Evolutionary conservation across 228 moss, liverwort and hornwort genomes (phyloP).

Genomic region (Sphagnum fallax): DNA sequence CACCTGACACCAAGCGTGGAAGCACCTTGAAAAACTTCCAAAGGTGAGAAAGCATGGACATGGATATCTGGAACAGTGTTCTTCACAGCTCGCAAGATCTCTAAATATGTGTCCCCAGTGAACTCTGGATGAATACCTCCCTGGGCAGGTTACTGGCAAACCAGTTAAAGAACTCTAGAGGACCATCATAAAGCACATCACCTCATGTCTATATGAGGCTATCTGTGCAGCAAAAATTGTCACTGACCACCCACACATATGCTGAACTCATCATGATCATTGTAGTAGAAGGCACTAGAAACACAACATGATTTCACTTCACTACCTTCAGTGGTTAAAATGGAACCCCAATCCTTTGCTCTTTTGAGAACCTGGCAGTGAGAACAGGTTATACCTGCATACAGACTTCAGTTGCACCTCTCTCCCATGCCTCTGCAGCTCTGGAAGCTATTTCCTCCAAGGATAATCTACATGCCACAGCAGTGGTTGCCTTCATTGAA

Average conservation of each 20-base stretch:
- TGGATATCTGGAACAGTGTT: slow-evolving; percentile 61
- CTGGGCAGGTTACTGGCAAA: slow-evolving; percentile 13
- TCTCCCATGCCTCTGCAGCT: slow-evolving; percentile 76
- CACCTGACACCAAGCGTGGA: slow-evolving; percentile 71
- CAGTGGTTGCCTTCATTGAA: too few species aligned
- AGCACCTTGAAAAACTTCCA: slow-evolving; percentile 89
- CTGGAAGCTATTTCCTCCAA: slow-evolving; percentile 72
- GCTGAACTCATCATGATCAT: too few species aligned
- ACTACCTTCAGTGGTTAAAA: too few species aligned
- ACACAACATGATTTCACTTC: too few species aligned
- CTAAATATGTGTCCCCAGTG: slow-evolving; percentile 70
- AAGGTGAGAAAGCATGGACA: slow-evolving; percentile 84
- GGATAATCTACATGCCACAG: slow-evolving; percentile 39
- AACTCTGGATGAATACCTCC: slow-evolving; percentile 84
- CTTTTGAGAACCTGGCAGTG: neutral
- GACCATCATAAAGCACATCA: too few species aligned
- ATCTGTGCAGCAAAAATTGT: too few species aligned
- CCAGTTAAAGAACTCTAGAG: neutral
- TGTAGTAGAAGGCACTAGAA: too few species aligned
- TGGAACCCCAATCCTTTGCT: too few species aligned
- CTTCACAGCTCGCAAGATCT: slow-evolving; percentile 68
- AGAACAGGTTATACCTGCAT: slow-evolving; percentile 52
- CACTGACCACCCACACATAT: too few species aligned
- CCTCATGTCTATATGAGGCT: too few species aligned
- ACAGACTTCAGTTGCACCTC: slow-evolving; percentile 85